phyloP scores from a whole-genome alignment of 2,329 filamentous ascomycete species.

The Colletotrichum endophyticum region DNA sequence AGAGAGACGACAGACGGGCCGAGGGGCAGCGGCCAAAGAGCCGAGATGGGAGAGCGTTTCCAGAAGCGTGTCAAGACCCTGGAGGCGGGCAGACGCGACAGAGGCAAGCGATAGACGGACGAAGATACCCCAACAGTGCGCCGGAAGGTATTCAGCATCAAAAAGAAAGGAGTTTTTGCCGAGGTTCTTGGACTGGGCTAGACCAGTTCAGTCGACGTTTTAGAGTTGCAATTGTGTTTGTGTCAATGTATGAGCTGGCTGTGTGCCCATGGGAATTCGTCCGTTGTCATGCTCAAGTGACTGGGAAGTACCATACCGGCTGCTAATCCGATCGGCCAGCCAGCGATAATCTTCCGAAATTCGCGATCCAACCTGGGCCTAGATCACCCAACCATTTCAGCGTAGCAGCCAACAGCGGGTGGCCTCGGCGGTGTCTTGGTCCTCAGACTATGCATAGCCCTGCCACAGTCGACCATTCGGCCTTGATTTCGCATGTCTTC shows the following conservation, averaged over 20 bases:
- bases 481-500: not conserved
- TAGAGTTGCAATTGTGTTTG: not conserved
- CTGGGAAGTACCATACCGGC: not conserved
- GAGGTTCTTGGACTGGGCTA: not conserved
- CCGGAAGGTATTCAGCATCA: not conserved
- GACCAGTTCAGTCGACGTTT: not conserved
- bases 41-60: conserved; percentile 75
- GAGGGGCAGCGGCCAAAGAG: conserved; percentile 63
- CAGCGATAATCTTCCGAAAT: not conserved
- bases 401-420: not conserved
- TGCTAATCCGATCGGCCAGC: not conserved
- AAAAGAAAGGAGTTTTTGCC: not conserved
- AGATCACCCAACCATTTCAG: not conserved
- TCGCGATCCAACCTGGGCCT: not conserved
- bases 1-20: conserved; percentile 72
- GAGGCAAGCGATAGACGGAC: conserved; percentile 43
- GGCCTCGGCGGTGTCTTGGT: not conserved
- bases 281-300: not conserved
- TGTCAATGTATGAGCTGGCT: not conserved
- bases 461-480: not conserved
- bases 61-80: conserved; percentile 70
- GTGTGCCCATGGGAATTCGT: not conserved
- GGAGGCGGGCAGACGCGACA: conserved; percentile 50
- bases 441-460: not conserved
- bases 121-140: not conserved